A percentile compares a stretch with the other conserved stretches of the same genome.
phyloP scores from a whole-genome alignment of 1,139 yeast genomes.

The Hyphopichia wangnamkhiaoensis region DNA sequence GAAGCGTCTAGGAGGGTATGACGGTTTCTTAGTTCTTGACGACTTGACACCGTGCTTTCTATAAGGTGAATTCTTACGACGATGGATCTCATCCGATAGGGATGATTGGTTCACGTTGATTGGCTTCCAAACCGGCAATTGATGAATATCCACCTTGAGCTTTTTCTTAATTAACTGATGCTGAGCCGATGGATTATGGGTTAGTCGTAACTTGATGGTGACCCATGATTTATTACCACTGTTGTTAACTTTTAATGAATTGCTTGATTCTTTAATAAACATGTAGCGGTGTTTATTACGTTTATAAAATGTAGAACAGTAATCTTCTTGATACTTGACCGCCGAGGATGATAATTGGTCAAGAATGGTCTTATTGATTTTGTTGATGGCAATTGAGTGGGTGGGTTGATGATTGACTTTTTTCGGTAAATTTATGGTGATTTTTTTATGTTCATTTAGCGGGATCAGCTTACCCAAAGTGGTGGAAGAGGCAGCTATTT shows the following conservation, averaged over 20 bases:
- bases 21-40: too few relatives aligned
- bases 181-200: conserved; percentile 9
- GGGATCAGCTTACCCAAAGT: too few relatives aligned
- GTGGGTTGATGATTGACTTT: background rate
- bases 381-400: too few relatives aligned
- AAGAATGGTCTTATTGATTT: background rate
- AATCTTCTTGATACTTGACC: conserved; percentile 22
- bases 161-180: conserved; percentile 12
- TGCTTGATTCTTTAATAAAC: conserved; percentile 38
- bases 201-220: conserved; percentile 18
- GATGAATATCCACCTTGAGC: conserved; percentile 28
- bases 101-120: conserved; percentile 19
- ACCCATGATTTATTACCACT: conserved; percentile 32
- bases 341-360: conserved; percentile 1
- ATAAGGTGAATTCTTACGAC: too few relatives aligned
- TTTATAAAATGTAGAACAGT: conserved; percentile 37
- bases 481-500: too few relatives aligned
- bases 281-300: conserved; percentile 38
- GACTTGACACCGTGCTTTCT: too few relatives aligned
- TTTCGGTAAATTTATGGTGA: background rate
- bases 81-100: too few relatives aligned
- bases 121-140: conserved; percentile 33
- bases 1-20: too few relatives aligned
- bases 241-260: conserved; percentile 27
- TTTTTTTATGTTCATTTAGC: too few relatives aligned